Evolutionary conservation across 805 yeast genomes (phyloP), one percentile per base, ranked within the genome.

Genomic region (Sugiyamaella qingdaonensis): DNA sequence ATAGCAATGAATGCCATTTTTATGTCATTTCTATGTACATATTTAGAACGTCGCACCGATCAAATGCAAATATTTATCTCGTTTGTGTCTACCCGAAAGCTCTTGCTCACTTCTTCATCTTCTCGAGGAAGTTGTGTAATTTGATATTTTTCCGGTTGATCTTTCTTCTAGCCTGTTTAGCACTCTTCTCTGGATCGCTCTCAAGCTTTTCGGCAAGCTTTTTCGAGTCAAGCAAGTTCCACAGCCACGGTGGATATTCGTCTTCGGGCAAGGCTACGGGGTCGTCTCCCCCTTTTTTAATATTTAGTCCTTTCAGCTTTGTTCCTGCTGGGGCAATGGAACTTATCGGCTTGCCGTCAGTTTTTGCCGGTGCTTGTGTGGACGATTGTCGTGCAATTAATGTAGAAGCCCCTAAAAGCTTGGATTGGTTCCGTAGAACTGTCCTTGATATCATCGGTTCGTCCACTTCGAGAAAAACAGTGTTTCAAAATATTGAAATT

Each of bases 211-310:
- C 78, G 53, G 76, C 73, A 63, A 80, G 83, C n/a, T 79, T 79
- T 36, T 79, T 78, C 49, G 78, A 73, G 68, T 91, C 95, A 32
- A 90, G 77, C 46, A 88, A 74, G 4, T 78, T 80, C 98, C 98
- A 94, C 50, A 92, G 76, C 99, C 99, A 92, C 44, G 78, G 87
- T 4, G 99, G 99, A 66, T 92, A 92, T 63, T 91, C 96, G 36
- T 75, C 75, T 67, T 94, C 98, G 56, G 85, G 88, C 51, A 86
- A 69, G 1, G 98, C 98, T 4, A 88, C 82, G 8, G 95, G 89
- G 61, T 90, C 97, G 55, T 84, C 81, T n/a, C 92, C 95, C 35
- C 78, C 76, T 65, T 89, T 90, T 65, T 80, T 80, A 43, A 92
- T 77, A 61, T 86, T 86, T 63, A 90, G 71, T 58, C 55, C 98